Percentiles rank a stretch among this genome's conserved stretches.
Evolutionary conservation across 1,284 basidiomycete genomes (phyloP).

Genomic region (Papiliotrema nemorosa): DNA sequence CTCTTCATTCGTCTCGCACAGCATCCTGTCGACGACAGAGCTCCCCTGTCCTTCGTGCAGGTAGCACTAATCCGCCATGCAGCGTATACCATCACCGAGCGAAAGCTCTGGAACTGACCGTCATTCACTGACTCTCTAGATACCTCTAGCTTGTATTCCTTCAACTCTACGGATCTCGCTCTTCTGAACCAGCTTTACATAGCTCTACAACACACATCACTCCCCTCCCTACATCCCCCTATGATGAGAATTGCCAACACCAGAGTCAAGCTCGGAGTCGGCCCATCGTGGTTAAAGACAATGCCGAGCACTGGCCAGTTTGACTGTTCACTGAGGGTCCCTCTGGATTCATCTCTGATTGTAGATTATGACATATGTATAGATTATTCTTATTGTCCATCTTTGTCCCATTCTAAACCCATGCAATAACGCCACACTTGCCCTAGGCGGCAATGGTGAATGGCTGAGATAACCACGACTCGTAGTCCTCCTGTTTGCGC

Average conservation of each 20-base stretch:
- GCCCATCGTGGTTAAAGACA: conserved; percentile 27
- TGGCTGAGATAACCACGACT: conserved; percentile 52
- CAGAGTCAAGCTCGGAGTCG: conserved; percentile 48
- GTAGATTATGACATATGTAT: neutral
- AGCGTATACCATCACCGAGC: too few species aligned
- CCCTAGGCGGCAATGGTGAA: conserved; percentile 1
- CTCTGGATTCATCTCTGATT: neutral
- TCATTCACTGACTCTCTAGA: too few species aligned
- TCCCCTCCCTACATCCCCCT: conserved; percentile 2
- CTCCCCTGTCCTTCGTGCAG: too few species aligned
- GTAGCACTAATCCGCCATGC: too few species aligned
- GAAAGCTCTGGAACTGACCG: too few species aligned
- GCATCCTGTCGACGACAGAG: too few species aligned
- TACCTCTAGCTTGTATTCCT: too few species aligned
- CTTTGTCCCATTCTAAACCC: neutral
- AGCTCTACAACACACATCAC: too few species aligned
- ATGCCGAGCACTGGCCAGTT: conserved; percentile 42
- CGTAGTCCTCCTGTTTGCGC: conserved; percentile 56
- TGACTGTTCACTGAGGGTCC: conserved; percentile 40
- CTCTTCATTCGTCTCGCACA: too few species aligned
- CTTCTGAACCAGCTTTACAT: too few species aligned
- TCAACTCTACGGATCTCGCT: too few species aligned
- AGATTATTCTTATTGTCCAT: conserved; percentile 1
- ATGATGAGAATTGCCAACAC: conserved; percentile 49
- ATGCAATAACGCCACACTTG: neutral